These are phyloP conservation scores for Chenopodium suecicum DNA, from an alignment of 148 eudicot genomes.

Conservation along the genomic window DNA sequence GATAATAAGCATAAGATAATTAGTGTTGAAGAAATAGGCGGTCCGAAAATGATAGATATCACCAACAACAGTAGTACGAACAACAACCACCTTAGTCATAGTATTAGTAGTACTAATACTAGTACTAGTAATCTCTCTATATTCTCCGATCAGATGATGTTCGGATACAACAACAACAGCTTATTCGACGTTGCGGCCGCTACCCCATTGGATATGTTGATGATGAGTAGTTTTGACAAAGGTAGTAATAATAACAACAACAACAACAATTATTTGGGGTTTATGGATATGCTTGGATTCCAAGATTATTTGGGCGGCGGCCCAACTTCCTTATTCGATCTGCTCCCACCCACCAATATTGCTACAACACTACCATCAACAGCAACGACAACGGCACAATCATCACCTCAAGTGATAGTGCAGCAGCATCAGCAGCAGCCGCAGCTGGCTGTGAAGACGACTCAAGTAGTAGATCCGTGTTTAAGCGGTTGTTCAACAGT, in stretches of 20 bases:
- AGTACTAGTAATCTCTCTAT: no score
- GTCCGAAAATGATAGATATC: neutral
- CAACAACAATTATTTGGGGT: conserved; percentile 15
- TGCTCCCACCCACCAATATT: conserved; percentile 18
- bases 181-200: conserved; percentile 15
- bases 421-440: neutral
- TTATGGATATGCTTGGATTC: conserved; percentile 39
- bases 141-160: neutral
- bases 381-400: no score
- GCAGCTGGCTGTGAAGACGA: neutral
- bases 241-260: neutral
- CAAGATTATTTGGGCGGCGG: conserved; percentile 27
- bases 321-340: conserved; percentile 39
- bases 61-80: neutral
- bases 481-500: neutral
- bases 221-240: conserved; percentile 7
- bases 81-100: neutral
- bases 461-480: neutral
- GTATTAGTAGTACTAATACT: no score
- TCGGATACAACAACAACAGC: neutral
- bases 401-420: neutral
- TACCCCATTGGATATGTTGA: neutral
- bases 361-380: neutral
- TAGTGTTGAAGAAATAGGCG: neutral
- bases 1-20: neutral